Conservation (phyloP, 345 rosid species). For the Lumnitzera racemosa region DNA sequence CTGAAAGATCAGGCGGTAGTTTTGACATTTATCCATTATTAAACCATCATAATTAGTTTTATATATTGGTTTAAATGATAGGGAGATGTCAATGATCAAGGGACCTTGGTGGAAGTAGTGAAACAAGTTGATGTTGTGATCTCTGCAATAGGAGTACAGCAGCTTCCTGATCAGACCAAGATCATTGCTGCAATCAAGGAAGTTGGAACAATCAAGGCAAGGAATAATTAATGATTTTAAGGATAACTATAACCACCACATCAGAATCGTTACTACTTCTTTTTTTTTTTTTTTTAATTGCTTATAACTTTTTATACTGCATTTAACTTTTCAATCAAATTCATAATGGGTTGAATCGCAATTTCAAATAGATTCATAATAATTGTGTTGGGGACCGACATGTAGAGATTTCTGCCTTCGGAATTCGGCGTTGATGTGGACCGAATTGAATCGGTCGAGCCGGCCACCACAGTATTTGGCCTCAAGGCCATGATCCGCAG, state of each 20-base stretch:
- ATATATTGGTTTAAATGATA: slow-evolving; percentile 1
- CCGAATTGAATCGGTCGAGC: slow-evolving; percentile 17
- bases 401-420: slow-evolving; percentile 30
- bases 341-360: too few relatives aligned
- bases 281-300: too few relatives aligned
- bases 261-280: too few relatives aligned
- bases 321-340: too few relatives aligned
- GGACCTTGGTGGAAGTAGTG: slow-evolving; percentile 23
- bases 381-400: too few relatives aligned
- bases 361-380: too few relatives aligned
- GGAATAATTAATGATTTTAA: not conserved
- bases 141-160: slow-evolving; percentile 12
- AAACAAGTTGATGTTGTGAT: slow-evolving; percentile 32
- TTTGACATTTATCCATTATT: too few relatives aligned
- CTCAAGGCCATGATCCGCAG: slow-evolving; percentile 16
- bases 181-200: slow-evolving; percentile 33
- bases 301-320: too few relatives aligned
- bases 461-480: slow-evolving; percentile 5
- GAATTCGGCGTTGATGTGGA: slow-evolving; percentile 28
- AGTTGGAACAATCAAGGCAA: slow-evolving; percentile 27
- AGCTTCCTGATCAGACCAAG: slow-evolving; percentile 17
- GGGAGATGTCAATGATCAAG: slow-evolving; percentile 27
- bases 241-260: too few relatives aligned
- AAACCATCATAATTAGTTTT: not conserved
- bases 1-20: too few relatives aligned